Base-by-base conservation (phyloP, 1,139 yeast species). In the Geotrichum citri-aurantii region DNA sequence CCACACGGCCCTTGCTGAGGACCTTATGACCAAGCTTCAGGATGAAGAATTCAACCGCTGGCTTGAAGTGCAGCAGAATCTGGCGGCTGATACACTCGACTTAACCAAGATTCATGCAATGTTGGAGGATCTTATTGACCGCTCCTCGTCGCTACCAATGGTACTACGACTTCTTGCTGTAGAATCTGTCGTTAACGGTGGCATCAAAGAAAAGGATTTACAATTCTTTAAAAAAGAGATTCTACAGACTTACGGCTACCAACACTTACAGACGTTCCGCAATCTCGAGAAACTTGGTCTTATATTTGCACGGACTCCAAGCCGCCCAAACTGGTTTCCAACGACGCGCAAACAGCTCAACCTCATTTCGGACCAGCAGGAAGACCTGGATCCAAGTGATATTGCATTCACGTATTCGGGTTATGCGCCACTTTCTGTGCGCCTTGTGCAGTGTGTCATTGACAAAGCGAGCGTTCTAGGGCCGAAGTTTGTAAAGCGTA, bases 1-100 rank as follows among this genome's bases (percentile, higher is more conserved):
- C 61, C 97, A 91, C 69, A 91, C 97, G 0, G 75, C 76, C 3
- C 74, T 93, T 27, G 88, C 96, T 2, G 96, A 91, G 65, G 77
- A 77, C 26, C 78, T 90, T 1, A 75, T 92, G 69, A 72, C 75
- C 14, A 74, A 75, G 46, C 84, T 89, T 11, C 80, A 79, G 48
- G 69, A 72, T 2, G 76, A 73, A 40, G 73, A 77, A 46, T 84
- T 84, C 69, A 84, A 84, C 64, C 75, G 77, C 29, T 77, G 81
- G 61, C 73, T 91, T 23, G 86, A 83, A 60, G 77, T 90, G 53
- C 95, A 91, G 68, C 95, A 91, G 71, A 87, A 85, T 55, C 73
- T 89, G 1, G 76, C 88, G 57, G 83, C 79, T 5, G 79, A 79
- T 61, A 74, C 82, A 12, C 69, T 81, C 62, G 86, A 84, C 63